Percentiles rank a stretch among this genome's conserved stretches.
These are phyloP conservation scores for Lophium mytilinum DNA, from an alignment of 495 filamentous ascomycete species.

Conservation along the genomic window DNA sequence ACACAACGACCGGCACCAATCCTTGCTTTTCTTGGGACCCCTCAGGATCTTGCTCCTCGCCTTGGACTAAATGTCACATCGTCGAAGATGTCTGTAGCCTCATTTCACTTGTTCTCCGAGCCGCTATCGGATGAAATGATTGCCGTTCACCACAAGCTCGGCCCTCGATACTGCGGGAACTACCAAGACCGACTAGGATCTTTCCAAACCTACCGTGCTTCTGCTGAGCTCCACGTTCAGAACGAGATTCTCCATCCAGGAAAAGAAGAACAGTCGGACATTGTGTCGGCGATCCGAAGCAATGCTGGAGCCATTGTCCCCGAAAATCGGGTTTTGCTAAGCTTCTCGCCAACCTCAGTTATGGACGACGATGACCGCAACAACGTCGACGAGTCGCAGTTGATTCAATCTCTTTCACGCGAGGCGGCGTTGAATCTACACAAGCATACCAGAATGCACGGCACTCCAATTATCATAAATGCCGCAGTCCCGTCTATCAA, in stretches of 20 bases:
- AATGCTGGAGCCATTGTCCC: constrained; percentile 74
- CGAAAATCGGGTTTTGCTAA: constrained; percentile 76
- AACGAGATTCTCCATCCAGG: constrained; percentile 89
- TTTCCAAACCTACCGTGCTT: constrained; percentile 95
- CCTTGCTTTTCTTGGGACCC: constrained; percentile 89
- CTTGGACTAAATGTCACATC: constrained; percentile 66
- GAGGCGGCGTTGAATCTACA: constrained; percentile 64
- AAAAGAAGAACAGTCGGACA: constrained; percentile 87
- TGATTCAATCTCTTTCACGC: constrained; percentile 68
- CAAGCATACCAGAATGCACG: constrained; percentile 60
- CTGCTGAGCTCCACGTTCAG: constrained; percentile 77
- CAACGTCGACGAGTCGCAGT: constrained; percentile 60
- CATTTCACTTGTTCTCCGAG: constrained; percentile 81
- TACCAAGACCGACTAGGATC: constrained; percentile 94
- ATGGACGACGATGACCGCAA: constrained; percentile 65
- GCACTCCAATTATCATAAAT: constrained; percentile 78
- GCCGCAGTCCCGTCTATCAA: constrained; percentile 81
- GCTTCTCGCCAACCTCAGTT: constrained; percentile 68
- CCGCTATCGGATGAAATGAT: constrained; percentile 85
- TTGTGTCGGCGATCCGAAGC: constrained; percentile 74
- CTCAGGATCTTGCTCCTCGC: constrained; percentile 76
- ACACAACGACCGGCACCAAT: constrained; percentile 44
- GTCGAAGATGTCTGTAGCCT: constrained; percentile 81
- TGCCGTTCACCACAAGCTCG: constrained; percentile 81
- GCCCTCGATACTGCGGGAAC: constrained; percentile 85